Evolutionary conservation across 768 basidiomycete genomes (phyloP).

Genomic region (Hydnomerulius pinastri): DNA sequence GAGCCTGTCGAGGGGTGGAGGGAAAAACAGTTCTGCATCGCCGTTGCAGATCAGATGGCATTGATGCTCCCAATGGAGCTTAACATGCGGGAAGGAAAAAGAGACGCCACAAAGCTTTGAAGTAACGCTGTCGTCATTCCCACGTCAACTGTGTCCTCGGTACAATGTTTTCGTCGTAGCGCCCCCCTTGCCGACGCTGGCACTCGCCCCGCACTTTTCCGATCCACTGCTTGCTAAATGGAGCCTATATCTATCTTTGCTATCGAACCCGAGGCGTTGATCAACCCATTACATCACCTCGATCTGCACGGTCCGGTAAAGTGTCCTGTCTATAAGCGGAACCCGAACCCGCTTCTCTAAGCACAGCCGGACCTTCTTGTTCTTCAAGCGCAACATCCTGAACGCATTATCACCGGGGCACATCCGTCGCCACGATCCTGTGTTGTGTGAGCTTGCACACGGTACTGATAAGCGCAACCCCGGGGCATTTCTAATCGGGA

Average conservation of each 20-base stretch:
- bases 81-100: conserved; percentile 24
- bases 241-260: conserved; percentile 2
- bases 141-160: too few species aligned
- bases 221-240: too few species aligned
- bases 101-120: conserved; percentile 25
- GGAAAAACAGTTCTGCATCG: conserved; percentile 64
- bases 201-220: background rate
- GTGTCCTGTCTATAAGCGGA: too few species aligned
- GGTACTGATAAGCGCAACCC: background rate
- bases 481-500: background rate
- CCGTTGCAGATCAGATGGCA: conserved; percentile 62
- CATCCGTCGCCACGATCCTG: background rate
- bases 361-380: too few species aligned
- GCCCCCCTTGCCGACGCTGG: too few species aligned
- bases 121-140: too few species aligned
- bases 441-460: conserved; percentile 5
- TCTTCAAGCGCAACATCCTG: background rate
- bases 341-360: too few species aligned
- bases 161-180: too few species aligned
- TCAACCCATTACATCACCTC: too few species aligned
- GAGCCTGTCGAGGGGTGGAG: conserved; percentile 50
- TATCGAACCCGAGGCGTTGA: too few species aligned
- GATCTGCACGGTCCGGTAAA: too few species aligned
- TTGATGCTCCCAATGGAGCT: conserved; percentile 40
- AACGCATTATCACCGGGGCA: too few species aligned